Evolutionary conservation across 257 asterid genomes (phyloP).

Genomic region (Fraxinus americana): DNA sequence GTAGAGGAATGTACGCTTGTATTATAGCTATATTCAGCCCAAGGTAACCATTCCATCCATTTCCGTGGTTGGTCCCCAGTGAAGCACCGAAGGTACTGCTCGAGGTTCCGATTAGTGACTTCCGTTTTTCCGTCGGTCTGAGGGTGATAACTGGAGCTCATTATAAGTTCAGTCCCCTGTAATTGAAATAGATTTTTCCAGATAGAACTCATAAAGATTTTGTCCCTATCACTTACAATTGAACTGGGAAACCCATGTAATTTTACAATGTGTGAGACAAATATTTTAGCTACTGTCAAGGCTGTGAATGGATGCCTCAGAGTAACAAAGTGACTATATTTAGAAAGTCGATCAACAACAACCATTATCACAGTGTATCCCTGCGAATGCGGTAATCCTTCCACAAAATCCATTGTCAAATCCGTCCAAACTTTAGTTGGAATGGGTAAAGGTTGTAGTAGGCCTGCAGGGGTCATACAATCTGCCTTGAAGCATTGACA

Average conservation of each 20-base stretch:
- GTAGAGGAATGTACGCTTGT: not conserved
- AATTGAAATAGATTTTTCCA: not conserved
- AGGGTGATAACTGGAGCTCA: not conserved
- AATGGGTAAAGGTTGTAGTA: not conserved
- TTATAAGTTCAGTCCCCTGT: not conserved
- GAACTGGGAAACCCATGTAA: not conserved
- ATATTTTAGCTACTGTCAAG: not conserved
- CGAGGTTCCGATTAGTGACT: not conserved
- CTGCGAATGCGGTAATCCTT: not conserved
- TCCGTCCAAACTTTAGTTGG: not conserved
- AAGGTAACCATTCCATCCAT: conserved; percentile 5
- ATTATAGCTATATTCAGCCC: conserved; percentile 9
- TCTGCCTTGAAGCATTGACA: not conserved
- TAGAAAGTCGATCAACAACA: not conserved
- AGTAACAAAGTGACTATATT: not conserved
- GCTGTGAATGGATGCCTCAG: not conserved
- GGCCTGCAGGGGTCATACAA: not conserved
- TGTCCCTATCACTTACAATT: not conserved
- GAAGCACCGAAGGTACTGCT: not conserved
- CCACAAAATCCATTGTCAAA: not conserved
- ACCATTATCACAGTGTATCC: not conserved
- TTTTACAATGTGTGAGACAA: not conserved
- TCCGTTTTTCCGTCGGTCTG: not conserved
- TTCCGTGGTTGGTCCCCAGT: not conserved
- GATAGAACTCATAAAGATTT: not conserved